These are phyloP conservation scores for Anthracocystis setariae DNA, from an alignment of 1,284 basidiomycete species.

Conservation along the genomic window DNA sequence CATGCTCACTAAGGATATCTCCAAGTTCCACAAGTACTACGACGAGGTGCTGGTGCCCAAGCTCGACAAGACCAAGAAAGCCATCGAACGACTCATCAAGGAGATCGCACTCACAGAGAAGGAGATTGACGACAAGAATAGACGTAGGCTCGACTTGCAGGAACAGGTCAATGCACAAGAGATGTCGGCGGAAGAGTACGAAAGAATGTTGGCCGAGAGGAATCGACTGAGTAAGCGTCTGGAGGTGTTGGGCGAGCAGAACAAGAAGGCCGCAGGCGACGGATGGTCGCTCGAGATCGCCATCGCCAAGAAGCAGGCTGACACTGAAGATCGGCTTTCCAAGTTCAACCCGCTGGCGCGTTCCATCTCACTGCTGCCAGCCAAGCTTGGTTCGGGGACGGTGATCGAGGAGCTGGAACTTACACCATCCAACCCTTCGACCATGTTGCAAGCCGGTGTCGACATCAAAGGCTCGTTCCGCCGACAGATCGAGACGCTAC, in stretches of 20 bases:
- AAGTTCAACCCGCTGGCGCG: conserved; percentile 53
- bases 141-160: conserved; percentile 50
- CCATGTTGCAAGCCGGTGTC: conserved; percentile 57
- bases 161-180: conserved; percentile 59
- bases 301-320: conserved; percentile 58
- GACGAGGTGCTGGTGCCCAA: conserved; percentile 61
- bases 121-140: conserved; percentile 54
- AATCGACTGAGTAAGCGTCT: conserved; percentile 56
- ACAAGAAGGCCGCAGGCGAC: conserved; percentile 51
- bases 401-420: conserved; percentile 55
- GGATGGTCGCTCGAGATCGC: conserved; percentile 59
- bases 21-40: conserved; percentile 63
- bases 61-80: conserved; percentile 60
- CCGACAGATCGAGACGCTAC: conserved; percentile 42
- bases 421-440: conserved; percentile 42
- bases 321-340: conserved; percentile 56
- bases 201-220: conserved; percentile 56
- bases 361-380: conserved; percentile 54
- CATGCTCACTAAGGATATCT: conserved; percentile 58
- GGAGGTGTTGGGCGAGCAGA: conserved; percentile 46
- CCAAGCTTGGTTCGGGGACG: conserved; percentile 35
- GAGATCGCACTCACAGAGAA: conserved; percentile 43
- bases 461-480: conserved; percentile 52
- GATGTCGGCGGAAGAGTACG: conserved; percentile 63
- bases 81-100: conserved; percentile 53